phyloP scores from a whole-genome alignment of 108 stramenopile species.

The Bacterosira constricta region DNA sequence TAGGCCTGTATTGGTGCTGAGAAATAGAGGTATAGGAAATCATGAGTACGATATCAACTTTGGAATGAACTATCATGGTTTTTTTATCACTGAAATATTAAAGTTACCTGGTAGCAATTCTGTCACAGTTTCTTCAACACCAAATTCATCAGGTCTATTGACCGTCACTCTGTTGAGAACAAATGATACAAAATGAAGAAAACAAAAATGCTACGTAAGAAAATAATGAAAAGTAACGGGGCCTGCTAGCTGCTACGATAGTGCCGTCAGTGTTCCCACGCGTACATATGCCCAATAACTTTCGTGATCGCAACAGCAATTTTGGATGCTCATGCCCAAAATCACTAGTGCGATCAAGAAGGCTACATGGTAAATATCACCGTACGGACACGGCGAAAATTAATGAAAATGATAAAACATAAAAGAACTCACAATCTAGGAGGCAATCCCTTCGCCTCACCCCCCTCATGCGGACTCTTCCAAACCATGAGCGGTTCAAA shows the following conservation, averaged over 20 bases:
- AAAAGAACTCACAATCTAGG: conserved; percentile 53
- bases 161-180: conserved; percentile 51
- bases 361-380: too few relatives aligned
- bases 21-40: neutral
- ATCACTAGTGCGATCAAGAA: too few relatives aligned
- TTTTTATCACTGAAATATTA: too few relatives aligned
- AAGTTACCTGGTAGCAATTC: conserved; percentile 41
- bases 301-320: too few relatives aligned
- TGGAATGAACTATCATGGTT: too few relatives aligned
- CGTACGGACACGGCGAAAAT: neutral
- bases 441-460: conserved; percentile 80
- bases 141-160: conserved; percentile 83
- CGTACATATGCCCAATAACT: too few relatives aligned
- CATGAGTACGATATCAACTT: neutral
- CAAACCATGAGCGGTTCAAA: conserved; percentile 84
- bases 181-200: neutral
- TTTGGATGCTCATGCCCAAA: too few relatives aligned
- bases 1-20: conserved; percentile 66
- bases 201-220: conserved; percentile 2
- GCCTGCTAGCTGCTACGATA: too few relatives aligned
- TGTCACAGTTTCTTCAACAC: conserved; percentile 79
- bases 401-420: neutral
- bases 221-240: conserved; percentile 13
- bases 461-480: conserved; percentile 81
- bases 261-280: too few relatives aligned